Evolutionary conservation across 2,329 filamentous ascomycete species (phyloP).

Genomic region (Colletotrichum scovillei): DNA sequence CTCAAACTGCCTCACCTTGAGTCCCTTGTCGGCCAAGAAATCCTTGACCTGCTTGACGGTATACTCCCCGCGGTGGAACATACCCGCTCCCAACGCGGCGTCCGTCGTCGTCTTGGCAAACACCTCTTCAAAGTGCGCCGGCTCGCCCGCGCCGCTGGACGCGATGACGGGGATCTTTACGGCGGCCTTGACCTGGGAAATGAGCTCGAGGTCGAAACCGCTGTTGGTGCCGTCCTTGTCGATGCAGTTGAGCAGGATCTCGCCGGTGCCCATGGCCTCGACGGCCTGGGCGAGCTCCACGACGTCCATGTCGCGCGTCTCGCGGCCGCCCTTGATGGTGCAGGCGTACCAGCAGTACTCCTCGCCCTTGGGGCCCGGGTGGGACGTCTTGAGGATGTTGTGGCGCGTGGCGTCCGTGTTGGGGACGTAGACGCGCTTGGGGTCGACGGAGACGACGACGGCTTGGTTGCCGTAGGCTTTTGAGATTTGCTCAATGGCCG

Average conservation of each 20-base stretch:
- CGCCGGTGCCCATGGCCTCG: slow-evolving; percentile 94
- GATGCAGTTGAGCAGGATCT: slow-evolving; percentile 97
- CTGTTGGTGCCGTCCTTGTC: slow-evolving; percentile 95
- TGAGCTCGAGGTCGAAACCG: slow-evolving; percentile 94
- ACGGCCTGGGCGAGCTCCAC: slow-evolving; percentile 88
- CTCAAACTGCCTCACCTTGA: slow-evolving; percentile 85
- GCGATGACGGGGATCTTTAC: slow-evolving; percentile 95
- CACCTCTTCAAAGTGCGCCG: slow-evolving; percentile 89
- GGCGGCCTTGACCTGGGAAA: slow-evolving; percentile 86
- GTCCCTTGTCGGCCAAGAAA: slow-evolving; percentile 74
- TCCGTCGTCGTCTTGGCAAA: slow-evolving; percentile 89
- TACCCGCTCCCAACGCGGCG: slow-evolving; percentile 93
- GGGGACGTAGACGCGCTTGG: slow-evolving; percentile 88
- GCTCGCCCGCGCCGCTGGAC: slow-evolving; percentile 89
- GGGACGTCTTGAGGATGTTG: slow-evolving; percentile 75
- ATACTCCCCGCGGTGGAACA: slow-evolving; percentile 97
- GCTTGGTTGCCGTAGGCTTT: slow-evolving; percentile 95
- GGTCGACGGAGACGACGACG: slow-evolving; percentile 95
- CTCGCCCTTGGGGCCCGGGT: slow-evolving; percentile 80
- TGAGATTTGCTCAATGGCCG: slow-evolving; percentile 95
- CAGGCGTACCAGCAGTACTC: slow-evolving; percentile 95
- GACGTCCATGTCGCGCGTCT: slow-evolving; percentile 94
- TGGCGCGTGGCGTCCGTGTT: slow-evolving; percentile 79
- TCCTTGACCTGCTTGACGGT: slow-evolving; percentile 96
- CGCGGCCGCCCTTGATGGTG: slow-evolving; percentile 94